Conservation (phyloP, 352 stramenopile genomes). For the Phytophthora boehmeriae region DNA sequence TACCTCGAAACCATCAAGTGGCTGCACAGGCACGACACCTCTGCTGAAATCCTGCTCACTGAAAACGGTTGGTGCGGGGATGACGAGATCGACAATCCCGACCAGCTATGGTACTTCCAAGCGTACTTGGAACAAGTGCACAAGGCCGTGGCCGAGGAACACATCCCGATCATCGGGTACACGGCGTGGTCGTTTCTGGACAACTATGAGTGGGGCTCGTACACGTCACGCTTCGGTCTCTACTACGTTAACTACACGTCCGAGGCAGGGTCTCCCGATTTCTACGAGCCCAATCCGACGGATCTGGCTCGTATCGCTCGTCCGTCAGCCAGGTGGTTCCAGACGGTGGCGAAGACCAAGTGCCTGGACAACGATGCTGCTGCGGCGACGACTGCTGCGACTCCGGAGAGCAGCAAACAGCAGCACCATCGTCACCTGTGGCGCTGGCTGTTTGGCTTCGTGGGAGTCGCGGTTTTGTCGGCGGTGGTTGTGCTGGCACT, state of each 20-base stretch:
- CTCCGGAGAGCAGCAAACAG: constrained; percentile 7
- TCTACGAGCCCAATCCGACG: constrained; percentile 19
- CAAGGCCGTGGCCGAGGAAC: constrained; percentile 1
- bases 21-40: constrained; percentile 2
- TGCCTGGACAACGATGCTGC: constrained; percentile 18
- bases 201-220: constrained; percentile 43
- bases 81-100: neutral
- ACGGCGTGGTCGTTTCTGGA: constrained; percentile 37
- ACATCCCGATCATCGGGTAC: constrained; percentile 25
- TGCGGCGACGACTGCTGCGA: constrained; percentile 8
- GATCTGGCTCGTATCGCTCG: constrained; percentile 43
- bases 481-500: constrained; percentile 29
- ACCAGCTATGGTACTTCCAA: constrained; percentile 33
- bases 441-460: constrained; percentile 31
- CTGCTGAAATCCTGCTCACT: neutral
- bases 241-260: constrained; percentile 60
- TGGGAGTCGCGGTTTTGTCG: constrained; percentile 18
- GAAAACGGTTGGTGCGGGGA: constrained; percentile 2
- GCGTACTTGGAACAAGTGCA: constrained; percentile 41
- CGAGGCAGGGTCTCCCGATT: constrained; percentile 17
- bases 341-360: constrained; percentile 28
- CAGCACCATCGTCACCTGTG: constrained; percentile 19
- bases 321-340: constrained; percentile 39
- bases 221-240: constrained; percentile 43
- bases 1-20: constrained; percentile 5